Conservation (phyloP, 768 basidiomycete species). For the Termitomyces sp. region DNA sequence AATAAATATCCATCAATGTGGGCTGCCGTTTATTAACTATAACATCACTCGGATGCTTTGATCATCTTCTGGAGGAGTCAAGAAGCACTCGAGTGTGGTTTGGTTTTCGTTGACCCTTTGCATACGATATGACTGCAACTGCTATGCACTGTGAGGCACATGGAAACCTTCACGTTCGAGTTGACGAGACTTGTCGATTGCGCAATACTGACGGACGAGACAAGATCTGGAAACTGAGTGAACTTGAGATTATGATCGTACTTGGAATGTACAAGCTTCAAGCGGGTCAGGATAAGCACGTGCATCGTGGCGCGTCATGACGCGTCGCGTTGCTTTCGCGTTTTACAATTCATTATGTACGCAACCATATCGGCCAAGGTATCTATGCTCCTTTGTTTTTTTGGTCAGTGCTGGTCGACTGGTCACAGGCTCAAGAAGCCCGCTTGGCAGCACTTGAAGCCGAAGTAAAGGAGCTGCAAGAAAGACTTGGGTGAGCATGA, state of each 20-base stretch:
- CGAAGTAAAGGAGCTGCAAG: constrained; percentile 22
- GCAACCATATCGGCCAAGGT: constrained; percentile 23
- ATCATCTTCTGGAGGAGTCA: not conserved
- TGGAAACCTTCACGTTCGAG: too few species aligned
- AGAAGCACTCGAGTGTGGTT: not conserved
- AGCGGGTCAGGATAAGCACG: too few species aligned
- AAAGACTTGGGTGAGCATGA: constrained; percentile 21
- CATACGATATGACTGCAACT: not conserved
- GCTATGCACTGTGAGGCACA: not conserved
- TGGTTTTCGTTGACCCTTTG: not conserved
- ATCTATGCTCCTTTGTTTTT: not conserved
- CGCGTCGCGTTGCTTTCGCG: not conserved
- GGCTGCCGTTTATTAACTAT: not conserved
- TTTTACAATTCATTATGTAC: constrained; percentile 16
- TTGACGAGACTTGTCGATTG: too few species aligned
- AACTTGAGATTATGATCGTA: too few species aligned
- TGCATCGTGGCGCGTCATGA: not conserved
- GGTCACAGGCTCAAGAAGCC: constrained; percentile 19
- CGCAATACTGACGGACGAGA: too few species aligned
- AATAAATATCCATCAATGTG: not conserved
- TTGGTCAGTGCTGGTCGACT: not conserved
- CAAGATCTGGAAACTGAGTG: too few species aligned
- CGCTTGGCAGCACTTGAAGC: constrained; percentile 19
- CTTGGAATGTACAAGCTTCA: too few species aligned
- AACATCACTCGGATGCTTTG: not conserved